Base-by-base conservation (phyloP, 306 rosid species). In the Hippophae rhamnoides region DNA sequence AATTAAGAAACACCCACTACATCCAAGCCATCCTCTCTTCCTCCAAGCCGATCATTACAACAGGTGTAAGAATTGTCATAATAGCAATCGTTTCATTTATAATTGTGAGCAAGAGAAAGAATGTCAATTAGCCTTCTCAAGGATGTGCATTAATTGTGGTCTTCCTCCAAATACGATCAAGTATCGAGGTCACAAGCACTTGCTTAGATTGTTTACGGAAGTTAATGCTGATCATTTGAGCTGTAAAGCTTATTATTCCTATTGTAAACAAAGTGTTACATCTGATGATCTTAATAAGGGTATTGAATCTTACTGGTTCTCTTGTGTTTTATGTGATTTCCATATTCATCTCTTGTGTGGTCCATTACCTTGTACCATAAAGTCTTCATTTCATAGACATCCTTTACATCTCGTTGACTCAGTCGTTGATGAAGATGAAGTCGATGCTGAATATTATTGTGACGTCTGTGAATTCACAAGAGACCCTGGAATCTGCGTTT, bases 341-440 rank as follows among this genome's bases (percentile, higher is more conserved):
- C 8, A 23, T 41, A 48, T 63, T 23, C 59, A 63, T 52, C 5
- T 51, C 11, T 38, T 13, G 9, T 63, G 67, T 52, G 57, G 58
- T 41, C 67, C 50, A 10, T 52, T 52, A 23, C 67, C 67, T 4
- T 1, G 46, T 63, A 10, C 9, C 53, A 63, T 63, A 48, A 53
- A 43, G 2, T 13, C 42, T 13, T 23, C 43, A 10, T 41, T 13
- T 63, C 58, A 63, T 51, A 4, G 42, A 13, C 50, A 52, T 42
- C 8, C 43, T 18, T 41, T 63, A n/a, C 41, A 11, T 10, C 67
- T 63, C 12, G 1, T 10, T 18, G 67, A 52, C 5, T 42, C 58
- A 5, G 44, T 54, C 2, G 58, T 52, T 41, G 67, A 52, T 18
- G 67, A 41, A 7, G 58, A 51, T 8, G 13, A n/a, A 48, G 38